Conservation (phyloP, 1,284 basidiomycete species). For the Baeospora myosura region DNA sequence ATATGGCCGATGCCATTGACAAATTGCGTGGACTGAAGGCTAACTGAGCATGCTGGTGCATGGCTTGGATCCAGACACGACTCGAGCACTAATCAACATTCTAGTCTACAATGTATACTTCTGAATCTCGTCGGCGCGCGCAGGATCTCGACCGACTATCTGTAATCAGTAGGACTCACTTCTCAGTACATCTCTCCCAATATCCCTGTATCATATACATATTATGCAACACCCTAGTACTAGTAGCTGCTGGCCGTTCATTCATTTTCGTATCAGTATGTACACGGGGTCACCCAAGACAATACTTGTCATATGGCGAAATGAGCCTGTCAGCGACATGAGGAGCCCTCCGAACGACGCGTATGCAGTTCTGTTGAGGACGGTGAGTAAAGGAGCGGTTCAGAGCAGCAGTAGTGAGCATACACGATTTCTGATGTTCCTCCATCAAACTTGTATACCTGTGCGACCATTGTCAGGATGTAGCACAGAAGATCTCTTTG, state of each 20-base stretch:
- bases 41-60: conserved; percentile 5
- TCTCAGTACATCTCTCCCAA: background rate
- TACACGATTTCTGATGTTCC: conserved; percentile 78
- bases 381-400: conserved; percentile 10
- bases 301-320: conserved; percentile 87
- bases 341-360: conserved; percentile 95
- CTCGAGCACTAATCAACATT: background rate
- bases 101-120: background rate
- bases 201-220: background rate
- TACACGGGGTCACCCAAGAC: conserved; percentile 85
- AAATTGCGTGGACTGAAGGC: conserved; percentile 44
- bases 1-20: conserved; percentile 38
- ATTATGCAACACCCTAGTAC: background rate
- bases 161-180: background rate
- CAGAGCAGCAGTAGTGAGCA: conserved; percentile 23
- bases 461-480: background rate
- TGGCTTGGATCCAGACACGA: background rate
- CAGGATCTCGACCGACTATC: too few species aligned
- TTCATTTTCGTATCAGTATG: conserved; percentile 6
- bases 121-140: background rate
- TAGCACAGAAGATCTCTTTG: background rate
- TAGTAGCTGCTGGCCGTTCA: too few species aligned
- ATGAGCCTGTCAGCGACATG: conserved; percentile 90
- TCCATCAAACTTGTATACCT: conserved; percentile 97
- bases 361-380: conserved; percentile 73